phyloP scores from a whole-genome alignment of 2,329 filamentous ascomycete genomes.

The Diaporthe citriasiana region DNA sequence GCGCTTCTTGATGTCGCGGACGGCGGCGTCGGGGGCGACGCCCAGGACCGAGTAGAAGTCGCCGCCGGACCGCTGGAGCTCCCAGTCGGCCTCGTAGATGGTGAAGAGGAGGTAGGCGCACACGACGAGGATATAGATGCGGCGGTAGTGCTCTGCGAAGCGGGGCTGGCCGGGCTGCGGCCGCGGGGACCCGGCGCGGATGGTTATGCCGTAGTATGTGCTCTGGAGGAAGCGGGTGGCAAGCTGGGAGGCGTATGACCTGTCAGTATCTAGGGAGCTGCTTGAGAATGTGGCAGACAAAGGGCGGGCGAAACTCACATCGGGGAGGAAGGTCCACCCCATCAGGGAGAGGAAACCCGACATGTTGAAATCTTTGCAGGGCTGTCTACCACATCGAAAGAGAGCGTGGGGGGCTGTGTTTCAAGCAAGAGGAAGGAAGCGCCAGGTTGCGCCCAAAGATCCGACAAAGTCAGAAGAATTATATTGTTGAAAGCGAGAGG shows the following conservation, averaged over 20 bases:
- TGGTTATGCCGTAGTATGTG: conserved; percentile 88
- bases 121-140: conserved; percentile 88
- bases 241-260: conserved; percentile 66
- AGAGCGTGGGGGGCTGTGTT: conserved; percentile 7
- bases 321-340: conserved; percentile 70
- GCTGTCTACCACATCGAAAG: conserved; percentile 27
- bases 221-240: conserved; percentile 83
- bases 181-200: conserved; percentile 88
- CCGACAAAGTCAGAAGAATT: not conserved
- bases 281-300: conserved; percentile 7
- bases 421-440: not conserved
- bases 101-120: conserved; percentile 90
- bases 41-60: conserved; percentile 86
- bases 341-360: conserved; percentile 66
- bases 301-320: conserved; percentile 55
- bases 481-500: not conserved
- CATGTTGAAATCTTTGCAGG: conserved; percentile 54
- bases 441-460: conserved; percentile 14
- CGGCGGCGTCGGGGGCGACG: conserved; percentile 76
- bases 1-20: conserved; percentile 83
- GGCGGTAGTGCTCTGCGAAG: conserved; percentile 80
- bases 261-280: conserved; percentile 33
- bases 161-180: conserved; percentile 78
- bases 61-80: conserved; percentile 73
- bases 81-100: conserved; percentile 90